A percentile compares a stretch with the other conserved stretches of the same genome.
Evolutionary conservation across 1,284 basidiomycete species (phyloP).

Genomic region (Termitomyces sp.): DNA sequence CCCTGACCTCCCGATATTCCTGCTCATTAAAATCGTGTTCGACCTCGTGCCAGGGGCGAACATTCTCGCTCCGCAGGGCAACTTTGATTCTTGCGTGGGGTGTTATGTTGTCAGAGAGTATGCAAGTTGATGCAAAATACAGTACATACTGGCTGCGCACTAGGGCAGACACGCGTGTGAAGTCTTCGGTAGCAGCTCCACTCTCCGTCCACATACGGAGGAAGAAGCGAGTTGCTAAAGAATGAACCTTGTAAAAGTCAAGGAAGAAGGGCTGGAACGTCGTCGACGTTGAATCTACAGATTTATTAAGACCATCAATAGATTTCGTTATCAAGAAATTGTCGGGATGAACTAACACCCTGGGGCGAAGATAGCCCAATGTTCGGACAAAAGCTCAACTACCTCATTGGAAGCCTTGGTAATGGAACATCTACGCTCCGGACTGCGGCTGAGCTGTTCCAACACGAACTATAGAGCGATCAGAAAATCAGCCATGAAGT

Average conservation of each 20-base stretch:
- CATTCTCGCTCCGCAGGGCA: slow-evolving; percentile 72
- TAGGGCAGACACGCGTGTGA: slow-evolving; percentile 76
- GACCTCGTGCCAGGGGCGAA: slow-evolving; percentile 79
- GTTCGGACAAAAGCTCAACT: slow-evolving; percentile 82
- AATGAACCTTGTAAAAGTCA: slow-evolving; percentile 81
- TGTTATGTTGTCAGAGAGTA: not conserved
- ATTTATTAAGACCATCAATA: not conserved
- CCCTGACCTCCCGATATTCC: slow-evolving; percentile 84
- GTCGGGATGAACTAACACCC: slow-evolving; percentile 44
- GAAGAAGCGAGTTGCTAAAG: slow-evolving; percentile 84
- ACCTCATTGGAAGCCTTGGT: slow-evolving; percentile 84
- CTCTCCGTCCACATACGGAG: slow-evolving; percentile 94
- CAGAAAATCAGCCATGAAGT: slow-evolving; percentile 4
- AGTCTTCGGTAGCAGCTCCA: slow-evolving; percentile 76
- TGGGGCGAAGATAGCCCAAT: slow-evolving; percentile 79
- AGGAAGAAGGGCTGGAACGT: slow-evolving; percentile 89
- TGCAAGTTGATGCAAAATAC: not conserved
- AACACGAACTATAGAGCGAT: slow-evolving; percentile 55
- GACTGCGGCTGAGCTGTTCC: slow-evolving; percentile 79
- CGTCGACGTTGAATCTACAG: slow-evolving; percentile 71
- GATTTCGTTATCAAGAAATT: not conserved
- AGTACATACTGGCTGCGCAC: slow-evolving; percentile 79
- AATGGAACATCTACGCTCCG: slow-evolving; percentile 79
- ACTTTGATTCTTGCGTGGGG: slow-evolving; percentile 64
- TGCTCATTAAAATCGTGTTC: slow-evolving; percentile 82